These are phyloP conservation scores for Trichoderma afroharzianum DNA, from an alignment of 2,329 filamentous ascomycete genomes.

Conservation along the genomic window DNA sequence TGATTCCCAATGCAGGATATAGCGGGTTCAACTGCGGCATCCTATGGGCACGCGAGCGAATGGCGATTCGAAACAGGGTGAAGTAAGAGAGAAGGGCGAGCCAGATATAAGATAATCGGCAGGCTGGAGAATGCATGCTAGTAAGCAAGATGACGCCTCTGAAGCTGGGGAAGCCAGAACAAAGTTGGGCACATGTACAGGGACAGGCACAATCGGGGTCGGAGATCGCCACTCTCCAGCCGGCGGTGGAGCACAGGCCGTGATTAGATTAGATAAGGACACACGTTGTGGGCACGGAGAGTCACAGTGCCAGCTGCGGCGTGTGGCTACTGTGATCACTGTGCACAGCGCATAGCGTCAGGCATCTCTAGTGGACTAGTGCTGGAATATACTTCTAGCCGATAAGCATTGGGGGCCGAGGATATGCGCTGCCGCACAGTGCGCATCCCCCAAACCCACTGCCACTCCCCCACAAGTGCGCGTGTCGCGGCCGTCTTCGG, in stretches of 20 bases:
- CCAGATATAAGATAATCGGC: neutral
- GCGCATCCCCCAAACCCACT: neutral
- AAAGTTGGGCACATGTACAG: neutral
- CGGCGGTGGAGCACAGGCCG: constrained; percentile 14
- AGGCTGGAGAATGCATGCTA: neutral
- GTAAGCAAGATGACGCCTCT: constrained; percentile 10
- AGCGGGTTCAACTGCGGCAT: neutral
- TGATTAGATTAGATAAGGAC: constrained; percentile 9
- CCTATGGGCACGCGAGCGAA: neutral
- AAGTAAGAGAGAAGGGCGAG: neutral
- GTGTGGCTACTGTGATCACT: neutral
- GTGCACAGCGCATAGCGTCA: neutral
- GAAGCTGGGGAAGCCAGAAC: neutral
- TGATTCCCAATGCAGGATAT: neutral
- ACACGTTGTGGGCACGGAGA: neutral
- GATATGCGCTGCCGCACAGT: neutral
- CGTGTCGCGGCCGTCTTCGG: constrained; percentile 15
- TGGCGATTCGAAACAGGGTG: neutral
- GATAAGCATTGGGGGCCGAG: neutral
- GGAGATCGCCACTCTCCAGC: constrained; percentile 34
- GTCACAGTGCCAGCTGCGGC: neutral
- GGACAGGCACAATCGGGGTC: constrained; percentile 29
- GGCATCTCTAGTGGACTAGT: neutral
- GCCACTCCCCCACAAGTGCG: neutral
- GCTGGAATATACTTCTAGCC: neutral